Evolutionary conservation across 23 red algal species (phyloP).

Genomic region (Pyropia haitanensis): DNA sequence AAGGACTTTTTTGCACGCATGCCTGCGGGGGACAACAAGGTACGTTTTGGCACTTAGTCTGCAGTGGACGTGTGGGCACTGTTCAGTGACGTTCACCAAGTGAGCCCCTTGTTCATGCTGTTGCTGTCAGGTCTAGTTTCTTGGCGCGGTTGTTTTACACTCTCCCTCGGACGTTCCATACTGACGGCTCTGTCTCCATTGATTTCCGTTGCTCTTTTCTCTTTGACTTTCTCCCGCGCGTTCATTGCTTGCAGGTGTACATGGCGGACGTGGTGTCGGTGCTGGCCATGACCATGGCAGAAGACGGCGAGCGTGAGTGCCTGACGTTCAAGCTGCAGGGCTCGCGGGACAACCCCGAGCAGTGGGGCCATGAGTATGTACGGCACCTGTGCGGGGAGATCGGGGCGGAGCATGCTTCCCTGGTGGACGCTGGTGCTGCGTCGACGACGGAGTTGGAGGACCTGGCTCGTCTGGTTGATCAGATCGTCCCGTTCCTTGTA

Average conservation of each 20-base stretch:
- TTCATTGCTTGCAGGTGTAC: slow-evolving; percentile 6
- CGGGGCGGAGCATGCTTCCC: slow-evolving; percentile 38
- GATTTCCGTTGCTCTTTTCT: too few species aligned
- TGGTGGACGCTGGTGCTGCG: too few species aligned
- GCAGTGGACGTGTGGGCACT: not conserved
- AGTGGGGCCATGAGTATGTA: slow-evolving; percentile 97
- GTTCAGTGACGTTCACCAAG: not conserved
- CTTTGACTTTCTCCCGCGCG: too few species aligned
- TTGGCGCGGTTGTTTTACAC: too few species aligned
- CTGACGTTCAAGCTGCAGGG: slow-evolving; percentile 78
- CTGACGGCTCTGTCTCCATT: too few species aligned
- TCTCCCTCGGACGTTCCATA: too few species aligned
- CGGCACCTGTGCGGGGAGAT: slow-evolving; percentile 91
- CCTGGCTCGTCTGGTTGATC: slow-evolving; percentile 46
- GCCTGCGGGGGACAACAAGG: slow-evolving; percentile 16
- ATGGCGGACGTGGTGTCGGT: slow-evolving; percentile 90
- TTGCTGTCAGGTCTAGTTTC: too few species aligned
- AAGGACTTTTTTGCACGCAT: slow-evolving; percentile 43
- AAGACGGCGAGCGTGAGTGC: slow-evolving; percentile 52
- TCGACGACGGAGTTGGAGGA: not conserved
- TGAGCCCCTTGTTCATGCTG: too few species aligned
- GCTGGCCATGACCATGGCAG: slow-evolving; percentile 95
- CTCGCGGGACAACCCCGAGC: slow-evolving; percentile 27
- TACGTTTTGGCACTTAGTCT: not conserved
- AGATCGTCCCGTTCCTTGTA: slow-evolving; percentile 88